Conservation (phyloP, 106 monocot genomes). For the Allium sativum region DNA sequence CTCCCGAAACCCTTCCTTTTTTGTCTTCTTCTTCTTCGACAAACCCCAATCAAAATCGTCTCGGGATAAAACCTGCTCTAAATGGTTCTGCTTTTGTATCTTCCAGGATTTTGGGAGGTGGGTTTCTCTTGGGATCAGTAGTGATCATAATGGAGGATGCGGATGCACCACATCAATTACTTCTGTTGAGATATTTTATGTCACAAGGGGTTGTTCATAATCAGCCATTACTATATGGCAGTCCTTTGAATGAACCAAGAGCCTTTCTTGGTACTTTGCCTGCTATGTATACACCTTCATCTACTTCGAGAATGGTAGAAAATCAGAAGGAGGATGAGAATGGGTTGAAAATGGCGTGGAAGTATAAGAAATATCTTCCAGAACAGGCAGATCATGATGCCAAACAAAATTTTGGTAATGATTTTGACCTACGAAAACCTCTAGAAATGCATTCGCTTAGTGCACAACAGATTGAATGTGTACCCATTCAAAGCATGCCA, state of each 20-base stretch:
- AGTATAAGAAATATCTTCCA: constrained; percentile 93
- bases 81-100: constrained; percentile 58
- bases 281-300: constrained; percentile 23
- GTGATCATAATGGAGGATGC: constrained; percentile 86
- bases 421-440: constrained; percentile 88
- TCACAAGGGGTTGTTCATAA: constrained; percentile 74
- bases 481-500: constrained; percentile 39
- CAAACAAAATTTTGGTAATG: constrained; percentile 58
- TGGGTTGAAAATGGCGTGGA: constrained; percentile 86
- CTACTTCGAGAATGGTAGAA: constrained; percentile 16
- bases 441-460: constrained; percentile 50
- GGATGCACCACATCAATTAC: constrained; percentile 87
- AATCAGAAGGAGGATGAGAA: constrained; percentile 16
- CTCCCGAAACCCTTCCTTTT: constrained; percentile 19
- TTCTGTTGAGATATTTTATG: constrained; percentile 83
- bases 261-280: constrained; percentile 85
- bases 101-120: constrained; percentile 74
- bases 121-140: constrained; percentile 59
- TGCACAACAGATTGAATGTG: constrained; percentile 45
- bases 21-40: constrained; percentile 10
- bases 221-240: constrained; percentile 68
- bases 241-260: constrained; percentile 48
- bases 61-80: constrained; percentile 36
- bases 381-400: constrained; percentile 35
- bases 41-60: neutral